These are phyloP conservation scores for Penicillium sp. DNA, from an alignment of 2,329 filamentous ascomycete species.

Conservation along the genomic window DNA sequence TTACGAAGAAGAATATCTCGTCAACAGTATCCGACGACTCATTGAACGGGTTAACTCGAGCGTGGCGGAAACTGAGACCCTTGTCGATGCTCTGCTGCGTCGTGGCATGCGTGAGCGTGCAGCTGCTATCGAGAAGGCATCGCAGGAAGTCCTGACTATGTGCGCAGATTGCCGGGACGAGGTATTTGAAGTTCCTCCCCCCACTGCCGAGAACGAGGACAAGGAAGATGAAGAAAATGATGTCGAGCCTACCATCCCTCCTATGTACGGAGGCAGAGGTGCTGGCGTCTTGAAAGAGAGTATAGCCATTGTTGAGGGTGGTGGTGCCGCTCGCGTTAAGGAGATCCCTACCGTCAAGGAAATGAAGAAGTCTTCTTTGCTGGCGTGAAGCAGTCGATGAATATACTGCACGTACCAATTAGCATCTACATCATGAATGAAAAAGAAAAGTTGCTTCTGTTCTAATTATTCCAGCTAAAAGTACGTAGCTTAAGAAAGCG, in stretches of 20 bases:
- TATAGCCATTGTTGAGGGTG: slow-evolving; percentile 34
- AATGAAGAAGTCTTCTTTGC: slow-evolving; percentile 39
- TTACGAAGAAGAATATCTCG: slow-evolving; percentile 96
- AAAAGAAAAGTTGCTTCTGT: slow-evolving; percentile 1
- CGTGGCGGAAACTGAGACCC: slow-evolving; percentile 66
- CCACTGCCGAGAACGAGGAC: slow-evolving; percentile 12
- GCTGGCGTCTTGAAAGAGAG: slow-evolving; percentile 42
- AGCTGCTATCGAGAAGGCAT: slow-evolving; percentile 68
- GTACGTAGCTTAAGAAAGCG: neutral
- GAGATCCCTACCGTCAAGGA: slow-evolving; percentile 53
- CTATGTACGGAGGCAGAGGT: slow-evolving; percentile 15
- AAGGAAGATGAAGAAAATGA: slow-evolving; percentile 22
- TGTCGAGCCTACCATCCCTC: slow-evolving; percentile 23
- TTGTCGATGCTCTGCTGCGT: slow-evolving; percentile 74
- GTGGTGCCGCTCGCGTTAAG: slow-evolving; percentile 29
- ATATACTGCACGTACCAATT: neutral
- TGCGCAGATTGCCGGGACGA: slow-evolving; percentile 67
- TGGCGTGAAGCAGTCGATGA: slow-evolving; percentile 25
- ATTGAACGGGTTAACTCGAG: slow-evolving; percentile 76
- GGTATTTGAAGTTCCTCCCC: slow-evolving; percentile 56
- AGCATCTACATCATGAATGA: slow-evolving; percentile 1
- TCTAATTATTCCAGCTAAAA: neutral
- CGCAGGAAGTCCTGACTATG: slow-evolving; percentile 69
- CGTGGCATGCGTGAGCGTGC: slow-evolving; percentile 86
- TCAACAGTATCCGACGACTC: slow-evolving; percentile 79